phyloP scores from a whole-genome alignment of 2,329 filamentous ascomycete genomes.

The Annulohypoxylon truncatum region DNA sequence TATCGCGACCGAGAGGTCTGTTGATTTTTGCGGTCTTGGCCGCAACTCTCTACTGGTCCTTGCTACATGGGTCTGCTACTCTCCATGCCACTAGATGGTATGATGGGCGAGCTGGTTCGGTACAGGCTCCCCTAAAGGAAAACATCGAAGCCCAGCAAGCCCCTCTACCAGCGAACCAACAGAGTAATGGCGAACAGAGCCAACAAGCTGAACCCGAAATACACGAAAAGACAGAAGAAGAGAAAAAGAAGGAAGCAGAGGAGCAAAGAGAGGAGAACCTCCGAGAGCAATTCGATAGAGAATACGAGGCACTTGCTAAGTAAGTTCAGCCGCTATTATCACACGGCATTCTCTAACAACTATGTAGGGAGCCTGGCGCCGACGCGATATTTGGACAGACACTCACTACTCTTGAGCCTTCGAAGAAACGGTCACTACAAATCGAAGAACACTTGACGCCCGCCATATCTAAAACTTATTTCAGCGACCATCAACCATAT shows the following conservation, averaged over 20 bases:
- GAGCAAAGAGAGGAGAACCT: constrained; percentile 50
- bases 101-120: constrained; percentile 16
- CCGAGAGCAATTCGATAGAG: constrained; percentile 54
- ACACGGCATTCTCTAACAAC: constrained; percentile 40
- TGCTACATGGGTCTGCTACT: constrained; percentile 53
- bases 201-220: neutral
- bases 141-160: constrained; percentile 6
- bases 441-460: constrained; percentile 50
- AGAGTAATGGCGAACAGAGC: constrained; percentile 5
- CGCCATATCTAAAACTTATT: constrained; percentile 53
- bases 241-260: constrained; percentile 49
- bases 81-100: constrained; percentile 31
- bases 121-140: constrained; percentile 24
- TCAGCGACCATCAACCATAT: constrained; percentile 61
- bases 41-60: constrained; percentile 57
- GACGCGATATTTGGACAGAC: constrained; percentile 69
- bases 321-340: constrained; percentile 43
- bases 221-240: constrained; percentile 43
- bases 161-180: constrained; percentile 18
- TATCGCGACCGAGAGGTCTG: constrained; percentile 57
- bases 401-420: constrained; percentile 58
- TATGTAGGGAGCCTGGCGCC: constrained; percentile 56
- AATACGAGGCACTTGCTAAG: constrained; percentile 53
- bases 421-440: constrained; percentile 49
- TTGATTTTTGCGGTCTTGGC: constrained; percentile 55